phyloP scores from a whole-genome alignment of 148 eudicot genomes.

The Chenopodium formosanum region DNA sequence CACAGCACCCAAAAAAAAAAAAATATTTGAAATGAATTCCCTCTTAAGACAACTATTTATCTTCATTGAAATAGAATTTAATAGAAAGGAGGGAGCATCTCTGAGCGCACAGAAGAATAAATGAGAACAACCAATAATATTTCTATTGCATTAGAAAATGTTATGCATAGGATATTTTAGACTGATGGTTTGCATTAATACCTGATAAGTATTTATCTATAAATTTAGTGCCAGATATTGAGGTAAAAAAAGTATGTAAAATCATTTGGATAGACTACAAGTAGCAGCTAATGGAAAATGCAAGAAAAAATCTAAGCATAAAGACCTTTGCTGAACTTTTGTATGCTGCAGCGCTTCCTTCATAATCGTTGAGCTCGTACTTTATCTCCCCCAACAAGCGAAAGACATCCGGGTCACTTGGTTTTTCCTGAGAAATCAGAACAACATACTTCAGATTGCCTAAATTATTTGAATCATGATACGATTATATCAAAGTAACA shows the following conservation, averaged over 20 bases:
- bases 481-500: conserved; percentile 9
- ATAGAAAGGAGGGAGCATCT: neutral
- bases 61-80: neutral
- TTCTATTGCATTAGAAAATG: too few relatives aligned
- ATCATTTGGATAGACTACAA: neutral
- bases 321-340: conserved; percentile 68
- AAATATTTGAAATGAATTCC: neutral
- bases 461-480: conserved; percentile 8
- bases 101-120: too few relatives aligned
- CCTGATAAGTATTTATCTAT: neutral
- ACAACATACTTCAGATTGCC: conserved; percentile 15
- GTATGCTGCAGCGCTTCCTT: conserved; percentile 83
- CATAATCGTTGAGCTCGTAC: conserved; percentile 84
- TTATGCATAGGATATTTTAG: neutral
- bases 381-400: conserved; percentile 92
- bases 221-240: neutral
- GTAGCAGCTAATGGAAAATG: neutral
- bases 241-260: neutral
- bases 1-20: neutral
- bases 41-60: neutral
- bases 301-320: conserved; percentile 16
- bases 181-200: neutral
- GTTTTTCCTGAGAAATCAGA: conserved; percentile 58
- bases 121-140: too few relatives aligned
- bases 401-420: conserved; percentile 75